Evolutionary conservation across 108 stramenopile species (phyloP), one percentile per base, ranked within the genome.

Genomic region (Fragilaria radians): DNA sequence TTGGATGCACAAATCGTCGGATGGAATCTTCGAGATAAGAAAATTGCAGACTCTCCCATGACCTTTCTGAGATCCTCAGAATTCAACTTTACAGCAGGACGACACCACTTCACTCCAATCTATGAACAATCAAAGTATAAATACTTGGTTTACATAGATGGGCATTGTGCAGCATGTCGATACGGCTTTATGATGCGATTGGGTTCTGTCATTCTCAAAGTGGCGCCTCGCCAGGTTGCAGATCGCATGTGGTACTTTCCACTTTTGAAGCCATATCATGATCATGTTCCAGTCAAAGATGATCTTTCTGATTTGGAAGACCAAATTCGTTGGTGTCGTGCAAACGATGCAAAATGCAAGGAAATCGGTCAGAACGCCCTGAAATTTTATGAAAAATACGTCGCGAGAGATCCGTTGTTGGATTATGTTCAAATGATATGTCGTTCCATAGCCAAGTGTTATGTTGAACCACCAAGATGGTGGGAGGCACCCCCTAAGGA

Each of bases 191-290:
- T 99, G 94, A 99, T 99, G 97, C 91, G 96, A 3, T 76, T 99
- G 46, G 98, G 98, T 5, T 81, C 82, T 48, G 98, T 99, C 29
- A 99, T 99, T 65, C 73, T 99, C 46, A 97, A 97, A 74, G 98
- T 98, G 36, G 86, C 67, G 58, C 84, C 86, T 0, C 67, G 83
- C 25, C 86, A 87, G 69, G 89, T 95, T 28, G 98, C 98, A 7
- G 97, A 98, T 76, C 76, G 81, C 51, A 99, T 98, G 96, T 99
- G 98, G 98, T 99, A 96, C 72, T 98, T 98, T 63, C 96, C 96
- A 28, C 75, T 99, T 30, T 81, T 99, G 24, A 65, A 93, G 58
- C 97, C 96, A 5, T 96, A 84, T 57, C 80, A 88, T 19, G 98
- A 99, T 63, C 98, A 99, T 75, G 90, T 99, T 46, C 96, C 96